Base-by-base conservation (phyloP, 75 land plant species). In the Larix kaempferi region DNA sequence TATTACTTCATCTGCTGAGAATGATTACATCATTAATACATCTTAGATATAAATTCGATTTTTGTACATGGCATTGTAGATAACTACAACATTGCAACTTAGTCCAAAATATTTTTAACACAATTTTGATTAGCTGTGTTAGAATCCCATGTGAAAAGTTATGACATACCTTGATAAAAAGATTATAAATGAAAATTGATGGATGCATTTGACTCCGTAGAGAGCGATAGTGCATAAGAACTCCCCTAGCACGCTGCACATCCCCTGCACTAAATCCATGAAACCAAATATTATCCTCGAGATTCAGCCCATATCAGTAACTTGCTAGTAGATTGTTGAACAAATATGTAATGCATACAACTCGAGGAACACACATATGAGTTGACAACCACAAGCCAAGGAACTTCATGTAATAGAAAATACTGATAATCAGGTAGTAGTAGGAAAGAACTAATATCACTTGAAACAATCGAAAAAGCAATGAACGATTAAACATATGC, bases 191-290 rank as follows among this genome's bases (percentile, higher is more conserved):
- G 12, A 82, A 73, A 37, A 84, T 75, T 12, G 88, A 85, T 14
- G 85, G 81, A 71, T 75, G 81, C 58, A 82, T 84, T 71, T 78
- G 84, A 74, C 75, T 80, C 39, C 88, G 76, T 57, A 86, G 74
- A 67, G 80, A 76, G 6, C 88, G 83, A 78, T 86, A 93, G 52
- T 90, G 85, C 29, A 86, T 84, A 75, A 93, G 82, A 77, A 89
- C 92, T 59, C 93, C 96, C 74, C 89, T 84, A 29, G 94, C 94
- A 79, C 96, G 96, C 56, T 85, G 87, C 35, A 89, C 76, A 80
- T 93, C 94, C 64, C 96, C 94, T 93, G 92, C 80, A 90, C 81
- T 81, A 78, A 56, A 80, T n/a, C 64, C 55, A 77, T 54, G 15
- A 44, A 33, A 41, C 72, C 35, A 69, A 37, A 29, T 19, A 23